Percentiles rank a stretch among this genome's conserved stretches.
These are phyloP conservation scores for Xanthoconium purpureum DNA, from an alignment of 768 basidiomycete genomes.

Conservation along the genomic window DNA sequence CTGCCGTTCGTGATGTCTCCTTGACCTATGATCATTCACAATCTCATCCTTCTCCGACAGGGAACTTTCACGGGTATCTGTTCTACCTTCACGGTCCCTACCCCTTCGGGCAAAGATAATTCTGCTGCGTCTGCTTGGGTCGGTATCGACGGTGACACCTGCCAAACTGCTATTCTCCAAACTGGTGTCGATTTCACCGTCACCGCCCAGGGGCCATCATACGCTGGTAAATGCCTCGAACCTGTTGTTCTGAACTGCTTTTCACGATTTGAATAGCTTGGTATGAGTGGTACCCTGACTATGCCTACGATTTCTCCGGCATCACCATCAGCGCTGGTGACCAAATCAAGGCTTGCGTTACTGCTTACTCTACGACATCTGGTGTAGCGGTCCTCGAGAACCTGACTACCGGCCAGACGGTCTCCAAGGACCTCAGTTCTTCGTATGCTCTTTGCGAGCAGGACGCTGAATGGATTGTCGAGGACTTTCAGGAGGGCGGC, in stretches of 20 bases:
- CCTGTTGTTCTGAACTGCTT: background rate
- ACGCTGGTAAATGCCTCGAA: constrained; percentile 8
- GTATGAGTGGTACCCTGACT: constrained; percentile 24
- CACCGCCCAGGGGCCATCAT: background rate
- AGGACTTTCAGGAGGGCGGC: constrained; percentile 12
- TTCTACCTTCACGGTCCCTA: constrained; percentile 21
- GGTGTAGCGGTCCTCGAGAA: constrained; percentile 20
- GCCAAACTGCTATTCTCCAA: constrained; percentile 16
- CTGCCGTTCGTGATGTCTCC: constrained; percentile 4
- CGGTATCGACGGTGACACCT: constrained; percentile 23
- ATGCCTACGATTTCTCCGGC: constrained; percentile 9
- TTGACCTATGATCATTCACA: background rate
- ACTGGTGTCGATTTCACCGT: constrained; percentile 17
- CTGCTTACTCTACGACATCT: constrained; percentile 18
- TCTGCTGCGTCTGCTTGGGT: constrained; percentile 21
- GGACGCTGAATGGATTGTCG: constrained; percentile 25
- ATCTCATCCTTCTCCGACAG: constrained; percentile 9
- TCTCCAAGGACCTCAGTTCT: constrained; percentile 8
- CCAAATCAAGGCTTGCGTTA: constrained; percentile 15
- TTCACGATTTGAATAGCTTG: constrained; percentile 12
- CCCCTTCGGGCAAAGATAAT: constrained; percentile 3
- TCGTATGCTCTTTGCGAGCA: constrained; percentile 12
- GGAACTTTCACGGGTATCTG: constrained; percentile 20
- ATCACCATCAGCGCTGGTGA: constrained; percentile 17
- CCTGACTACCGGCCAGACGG: constrained; percentile 11